Evolutionary conservation across 2,329 filamentous ascomycete genomes (phyloP), one percentile per base, ranked within the genome.

Genomic region (Nemania serpens): DNA sequence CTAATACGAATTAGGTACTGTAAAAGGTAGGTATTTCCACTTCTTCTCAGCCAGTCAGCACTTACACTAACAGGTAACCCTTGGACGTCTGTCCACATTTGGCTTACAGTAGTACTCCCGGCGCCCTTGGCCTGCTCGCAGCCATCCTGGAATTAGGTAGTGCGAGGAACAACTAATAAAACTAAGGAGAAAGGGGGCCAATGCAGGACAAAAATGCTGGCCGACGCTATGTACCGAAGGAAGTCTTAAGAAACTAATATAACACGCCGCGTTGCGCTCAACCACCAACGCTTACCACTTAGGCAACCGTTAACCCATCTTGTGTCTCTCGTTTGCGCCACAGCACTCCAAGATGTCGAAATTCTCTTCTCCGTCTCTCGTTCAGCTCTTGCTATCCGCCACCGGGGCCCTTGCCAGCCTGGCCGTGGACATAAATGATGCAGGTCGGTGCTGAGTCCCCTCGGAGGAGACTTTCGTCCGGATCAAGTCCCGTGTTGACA

Each of bases 391-490:
- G 17, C 49, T 70, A 22, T 64, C 57, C 4, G 67, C 61, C 2
- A 64, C 64, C 1, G 68, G 67, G 12, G 68, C 55, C 36, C 25
- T 69, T 18, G 69, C 67, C 4, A 63, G 59, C n/a, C 46, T 71
- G n/a, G 66, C 59, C 1, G 68, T 71, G 3, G 67, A 71, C 15
- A 48, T 71, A 3, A 49, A 66, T 34, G 62, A 71, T 66, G 55
- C 57, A 59, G 67, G 68, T 71, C 10, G 46, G 67, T 70, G 33
- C 29, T 17, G 15, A 17, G 7, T 12, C 18, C 9, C 15, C n/a
- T n/a, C 20, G 1, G 2, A 46, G 2, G 10, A 25, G 3, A 46
- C 2, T 10, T 20, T 12, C 45, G 13, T 29, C 34, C 15, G 3
- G 13, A 20, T 11, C 7, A 45, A 45, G 20, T 37, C 29, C 20